Conservation (phyloP, 2,329 filamentous ascomycete species). For the Neurospora sp. region DNA sequence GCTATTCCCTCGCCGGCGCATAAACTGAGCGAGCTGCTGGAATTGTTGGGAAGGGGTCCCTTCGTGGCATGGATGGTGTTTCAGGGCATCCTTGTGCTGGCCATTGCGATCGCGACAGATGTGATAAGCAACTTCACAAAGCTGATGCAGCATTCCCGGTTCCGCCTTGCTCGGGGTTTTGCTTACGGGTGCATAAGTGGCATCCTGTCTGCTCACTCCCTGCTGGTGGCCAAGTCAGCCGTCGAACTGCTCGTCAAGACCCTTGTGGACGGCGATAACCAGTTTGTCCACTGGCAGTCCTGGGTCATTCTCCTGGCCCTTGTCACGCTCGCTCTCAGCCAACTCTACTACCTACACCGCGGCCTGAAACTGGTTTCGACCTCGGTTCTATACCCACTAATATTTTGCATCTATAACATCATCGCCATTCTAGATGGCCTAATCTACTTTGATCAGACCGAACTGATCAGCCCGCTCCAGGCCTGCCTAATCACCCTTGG, state of each 20-base stretch:
- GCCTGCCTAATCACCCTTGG: conserved; percentile 78
- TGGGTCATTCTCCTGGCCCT: conserved; percentile 84
- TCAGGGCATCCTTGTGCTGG: conserved; percentile 62
- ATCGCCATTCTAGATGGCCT: conserved; percentile 94
- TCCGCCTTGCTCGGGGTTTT: conserved; percentile 71
- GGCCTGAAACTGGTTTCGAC: conserved; percentile 93
- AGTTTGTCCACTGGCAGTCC: conserved; percentile 91
- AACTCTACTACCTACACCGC: conserved; percentile 90
- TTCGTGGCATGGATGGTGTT: conserved; percentile 86
- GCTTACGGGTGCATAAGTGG: conserved; percentile 85
- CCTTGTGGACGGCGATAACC: conserved; percentile 74
- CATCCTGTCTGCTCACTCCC: conserved; percentile 84
- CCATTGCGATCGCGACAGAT: conserved; percentile 55
- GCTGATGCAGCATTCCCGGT: conserved; percentile 50
- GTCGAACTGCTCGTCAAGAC: conserved; percentile 88
- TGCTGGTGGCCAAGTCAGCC: conserved; percentile 90
- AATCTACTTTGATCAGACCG: conserved; percentile 90
- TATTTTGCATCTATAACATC: conserved; percentile 99
- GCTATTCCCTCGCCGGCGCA: conserved; percentile 91
- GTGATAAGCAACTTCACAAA: conserved; percentile 41
- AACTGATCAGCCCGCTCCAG: conserved; percentile 64
- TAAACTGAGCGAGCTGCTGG: conserved; percentile 69
- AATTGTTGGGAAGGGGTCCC: conserved; percentile 58
- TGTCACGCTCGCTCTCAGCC: conserved; percentile 70
- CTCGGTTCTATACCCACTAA: conserved; percentile 88